Evolutionary conservation across 495 filamentous ascomycete genomes (phyloP), one percentile per base, ranked within the genome.

Genomic region (Lepidopterella palustris): DNA sequence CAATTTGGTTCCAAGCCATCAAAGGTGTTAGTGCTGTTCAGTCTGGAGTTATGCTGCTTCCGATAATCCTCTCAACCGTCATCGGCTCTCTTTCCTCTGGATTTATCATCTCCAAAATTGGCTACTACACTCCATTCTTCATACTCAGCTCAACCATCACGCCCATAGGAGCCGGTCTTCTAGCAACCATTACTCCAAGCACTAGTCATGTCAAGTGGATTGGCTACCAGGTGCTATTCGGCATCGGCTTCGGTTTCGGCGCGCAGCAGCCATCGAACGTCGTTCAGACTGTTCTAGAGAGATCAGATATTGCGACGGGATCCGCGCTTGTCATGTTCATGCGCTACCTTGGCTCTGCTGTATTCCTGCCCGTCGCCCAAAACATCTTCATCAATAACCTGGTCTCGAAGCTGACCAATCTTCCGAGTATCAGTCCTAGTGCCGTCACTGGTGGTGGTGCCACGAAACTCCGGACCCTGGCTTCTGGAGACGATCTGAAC

Each of bases 71-170:
- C 1, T 63, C 60, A 23, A 57, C 61, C 1, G 57, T 64, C 25
- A 54, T 92, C n/a, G 66, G 80, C 40, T 83, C 84, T 2, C 76
- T 95, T 13, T 21, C 82, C 1, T 71, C 78, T 0, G 89, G 91
- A 15, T 74, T 70, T 2, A 60, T 79, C 6, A 80, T 89, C 53
- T 84, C 84, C 0, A 64, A 74, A 0, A 71, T 84, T 35, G 90
- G 91, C 3, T 91, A 93, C 73, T 95, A 93, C 75, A 82, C 83
- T 0, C 88, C 88, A 0, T 88, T 85, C 68, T 59, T 67, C 57
- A 61, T 63, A 20, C 0, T 62, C 10, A 64, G 55, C 4, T 27
- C 64, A 8, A 18, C 53, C 26, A 24, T 63, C 21, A 57, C 56
- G 42, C 23, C 63, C n/a, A 39, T 67, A 24, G 67, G 63, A 9